phyloP scores from a whole-genome alignment of 768 basidiomycete genomes.

The Phlebiopsis flavidoalba region DNA sequence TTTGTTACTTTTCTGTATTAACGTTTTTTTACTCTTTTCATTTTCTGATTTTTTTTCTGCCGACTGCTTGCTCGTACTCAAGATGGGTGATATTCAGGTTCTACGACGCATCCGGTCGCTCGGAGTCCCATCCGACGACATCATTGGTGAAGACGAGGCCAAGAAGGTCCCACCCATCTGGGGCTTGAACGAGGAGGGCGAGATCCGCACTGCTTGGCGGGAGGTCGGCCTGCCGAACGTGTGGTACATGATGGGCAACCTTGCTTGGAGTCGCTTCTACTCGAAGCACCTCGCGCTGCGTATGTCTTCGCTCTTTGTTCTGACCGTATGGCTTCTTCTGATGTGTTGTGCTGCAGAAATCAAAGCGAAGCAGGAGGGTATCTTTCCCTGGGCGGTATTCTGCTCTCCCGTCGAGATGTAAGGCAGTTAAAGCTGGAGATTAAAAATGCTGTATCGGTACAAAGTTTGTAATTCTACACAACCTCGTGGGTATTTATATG shows the following conservation, averaged over 20 bases:
- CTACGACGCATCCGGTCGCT: constrained; percentile 3
- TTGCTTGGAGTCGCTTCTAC: constrained; percentile 59
- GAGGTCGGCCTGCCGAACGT: constrained; percentile 47
- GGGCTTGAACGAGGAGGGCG: constrained; percentile 65
- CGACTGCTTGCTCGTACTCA: too few species aligned
- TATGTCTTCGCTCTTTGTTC: constrained; percentile 29
- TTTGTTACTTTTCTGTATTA: neutral
- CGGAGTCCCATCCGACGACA: constrained; percentile 10
- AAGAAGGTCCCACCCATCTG: constrained; percentile 48
- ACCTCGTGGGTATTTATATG: too few species aligned
- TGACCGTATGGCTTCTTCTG: neutral
- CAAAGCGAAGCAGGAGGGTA: constrained; percentile 56
- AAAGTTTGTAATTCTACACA: neutral
- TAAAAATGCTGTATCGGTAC: neutral
- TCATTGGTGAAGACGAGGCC: constrained; percentile 44
- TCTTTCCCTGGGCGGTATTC: constrained; percentile 31
- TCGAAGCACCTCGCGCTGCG: constrained; percentile 64
- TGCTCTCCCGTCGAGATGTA: constrained; percentile 6
- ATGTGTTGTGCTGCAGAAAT: constrained; percentile 43
- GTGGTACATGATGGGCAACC: constrained; percentile 60
- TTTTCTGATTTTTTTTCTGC: too few species aligned
- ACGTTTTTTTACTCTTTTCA: too few species aligned
- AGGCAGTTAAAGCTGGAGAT: neutral
- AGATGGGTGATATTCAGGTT: constrained; percentile 1
- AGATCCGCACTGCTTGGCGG: constrained; percentile 46